These are phyloP conservation scores for Aspergillus ochraceoroseus DNA, from an alignment of 2,329 filamentous ascomycete genomes.

Conservation along the genomic window DNA sequence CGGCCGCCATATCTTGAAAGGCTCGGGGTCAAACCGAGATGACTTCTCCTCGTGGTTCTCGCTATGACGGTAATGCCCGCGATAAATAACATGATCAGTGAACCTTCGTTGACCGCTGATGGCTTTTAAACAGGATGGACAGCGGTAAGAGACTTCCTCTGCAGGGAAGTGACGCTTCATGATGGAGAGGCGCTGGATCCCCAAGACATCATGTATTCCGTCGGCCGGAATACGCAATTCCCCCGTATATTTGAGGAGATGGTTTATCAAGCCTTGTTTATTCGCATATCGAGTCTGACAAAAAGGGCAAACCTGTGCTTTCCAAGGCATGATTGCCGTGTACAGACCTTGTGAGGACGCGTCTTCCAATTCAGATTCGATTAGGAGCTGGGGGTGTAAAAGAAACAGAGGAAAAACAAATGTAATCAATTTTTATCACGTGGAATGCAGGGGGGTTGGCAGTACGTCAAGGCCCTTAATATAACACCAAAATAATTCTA, in stretches of 20 bases:
- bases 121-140: neutral
- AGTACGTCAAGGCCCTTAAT: no score
- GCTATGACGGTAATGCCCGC: neutral
- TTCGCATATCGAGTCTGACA: slow-evolving; percentile 15
- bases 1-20: neutral
- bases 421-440: no score
- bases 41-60: neutral
- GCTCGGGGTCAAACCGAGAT: no score
- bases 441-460: no score
- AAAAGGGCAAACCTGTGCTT: slow-evolving; percentile 12
- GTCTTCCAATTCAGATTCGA: no score
- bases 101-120: neutral
- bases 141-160: neutral
- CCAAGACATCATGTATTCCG: slow-evolving; percentile 18
- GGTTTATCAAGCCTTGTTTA: slow-evolving; percentile 9
- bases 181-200: slow-evolving; percentile 9
- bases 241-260: slow-evolving; percentile 13
- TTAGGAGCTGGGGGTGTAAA: no score
- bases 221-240: slow-evolving; percentile 16
- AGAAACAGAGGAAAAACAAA: no score
- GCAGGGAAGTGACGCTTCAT: neutral
- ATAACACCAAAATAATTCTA: no score
- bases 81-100: slow-evolving; percentile 5
- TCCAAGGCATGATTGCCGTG: slow-evolving; percentile 14
- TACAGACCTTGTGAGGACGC: no score